Base-by-base conservation (phyloP, 1,284 basidiomycete genomes). In the Pyrrhoderma noxium region DNA sequence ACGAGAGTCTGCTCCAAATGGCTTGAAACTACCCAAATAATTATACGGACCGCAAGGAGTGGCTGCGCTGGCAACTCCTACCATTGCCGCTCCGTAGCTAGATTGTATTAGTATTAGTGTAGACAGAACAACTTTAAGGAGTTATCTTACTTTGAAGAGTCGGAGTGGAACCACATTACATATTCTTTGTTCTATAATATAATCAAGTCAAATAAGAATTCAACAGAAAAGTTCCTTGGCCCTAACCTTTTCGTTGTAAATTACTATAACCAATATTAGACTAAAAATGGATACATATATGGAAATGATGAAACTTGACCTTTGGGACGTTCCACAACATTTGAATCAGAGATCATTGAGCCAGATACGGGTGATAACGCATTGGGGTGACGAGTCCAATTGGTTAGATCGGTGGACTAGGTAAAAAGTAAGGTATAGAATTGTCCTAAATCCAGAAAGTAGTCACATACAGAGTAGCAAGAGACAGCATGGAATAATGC, bases 121-220 rank as follows among this genome's bases (percentile, higher is more conserved):
- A 19, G 18, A 51, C 49, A 35, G 35, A 13, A 23, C 43, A n/a
- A 5, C 27, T 31, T 16, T 19, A 27, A 35, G 25, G 44, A 39
- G 31, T 16, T 21, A 68, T 73, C 51, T 58, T 14, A 81, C 78
- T 79, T 74, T 54, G 76, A 77, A 31, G 68, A 70, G 60, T 83
- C 80, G 14, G 77, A 80, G 61, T 83, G 80, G 68, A 83, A 83
- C 79, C 80, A 83, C 79, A 83, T 80, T 21, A 82, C 80, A 60
- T 81, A 81, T 69, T 81, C 75, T 7, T 66, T 66, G 56, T 76
- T 81, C 79, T 82, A 54, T 40, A 22, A 18, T 18, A 40, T 40
- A 7, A 8, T 18, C 38, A 40, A 16, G 14, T 40, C 8, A 7
- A 14, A 22, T 22, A 11, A 37, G 35, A 37, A 16, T 11, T 16